Evolutionary conservation across 371 early-diverging fungal genomes (phyloP), one percentile per base, ranked within the genome.

Genomic region (Umbelopsis sp.): DNA sequence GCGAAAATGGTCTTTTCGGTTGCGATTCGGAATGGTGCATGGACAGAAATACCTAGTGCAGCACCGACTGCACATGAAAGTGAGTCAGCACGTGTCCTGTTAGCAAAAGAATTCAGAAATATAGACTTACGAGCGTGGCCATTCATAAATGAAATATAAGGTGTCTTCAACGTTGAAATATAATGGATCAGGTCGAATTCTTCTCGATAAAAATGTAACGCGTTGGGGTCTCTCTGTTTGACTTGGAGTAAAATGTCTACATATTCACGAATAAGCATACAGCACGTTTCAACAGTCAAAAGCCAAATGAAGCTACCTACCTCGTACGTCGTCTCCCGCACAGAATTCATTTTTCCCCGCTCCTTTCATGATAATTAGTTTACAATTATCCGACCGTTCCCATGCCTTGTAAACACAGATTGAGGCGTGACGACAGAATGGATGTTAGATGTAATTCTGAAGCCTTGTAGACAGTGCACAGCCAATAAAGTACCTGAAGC

Each of bases 241-340:
- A 74, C 76, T 67, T 74, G 75, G 1, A 65, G 66, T 41, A 82
- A 70, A 4, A 74, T 52, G 44, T 85, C 80, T 77, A 72, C 63
- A 41, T 74, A 70, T 25, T 50, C 29, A 71, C 44, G 18, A 25
- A 50, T 41, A 44, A 44, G 10, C 63, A 25, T 12, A 63, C 48
- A 24, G 18, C 12, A 63, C 18, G 20, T 29, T 22, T 22, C 4
- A 29, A 8, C 2, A 3, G 14, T 18, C 32, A 22, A 9, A 48
- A 37, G 46, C 8, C 5, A 41, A 6, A 32, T 18, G 24, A 25
- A 48, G 24, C 25, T 16, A 24, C 53, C 45, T 78, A 89, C 87
- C 76, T 74, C 92, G 89, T 24, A 99, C 94, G 80, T 99, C 99
- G 41, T 98, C 99, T 12, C 99, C 98, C 11, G 96, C 96, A 78